These are phyloP conservation scores for Teratosphaeria gauchensis DNA, from an alignment of 2,329 filamentous ascomycete genomes.

Conservation along the genomic window DNA sequence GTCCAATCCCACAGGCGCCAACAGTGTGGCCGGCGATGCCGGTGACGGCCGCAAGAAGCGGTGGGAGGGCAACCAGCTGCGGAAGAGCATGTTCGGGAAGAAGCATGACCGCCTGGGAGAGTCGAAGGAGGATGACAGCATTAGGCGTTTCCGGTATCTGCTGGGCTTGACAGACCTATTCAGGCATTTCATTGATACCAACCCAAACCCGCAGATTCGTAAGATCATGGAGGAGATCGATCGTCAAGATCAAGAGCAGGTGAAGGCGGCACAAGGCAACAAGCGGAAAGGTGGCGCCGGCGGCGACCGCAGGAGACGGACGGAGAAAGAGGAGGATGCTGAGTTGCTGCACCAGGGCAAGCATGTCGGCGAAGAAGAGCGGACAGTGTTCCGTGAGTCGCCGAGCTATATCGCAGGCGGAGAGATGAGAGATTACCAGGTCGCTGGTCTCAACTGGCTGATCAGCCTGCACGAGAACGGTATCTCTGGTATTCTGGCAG, in stretches of 20 bases:
- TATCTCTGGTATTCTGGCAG: slow-evolving; percentile 93
- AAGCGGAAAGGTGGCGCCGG: slow-evolving; percentile 76
- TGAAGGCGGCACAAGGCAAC: slow-evolving; percentile 58
- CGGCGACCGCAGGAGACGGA: slow-evolving; percentile 70
- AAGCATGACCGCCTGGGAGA: slow-evolving; percentile 89
- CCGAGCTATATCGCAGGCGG: slow-evolving; percentile 78
- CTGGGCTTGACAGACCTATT: slow-evolving; percentile 93
- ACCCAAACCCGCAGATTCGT: slow-evolving; percentile 88
- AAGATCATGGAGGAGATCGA: slow-evolving; percentile 93
- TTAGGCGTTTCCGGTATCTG: slow-evolving; percentile 87
- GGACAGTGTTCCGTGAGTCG: slow-evolving; percentile 88
- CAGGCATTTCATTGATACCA: slow-evolving; percentile 97
- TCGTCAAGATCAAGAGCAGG: slow-evolving; percentile 69
- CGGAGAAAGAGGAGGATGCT: slow-evolving; percentile 95
- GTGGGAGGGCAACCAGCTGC: slow-evolving; percentile 77
- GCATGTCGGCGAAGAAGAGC: slow-evolving; percentile 63
- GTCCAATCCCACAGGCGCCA: slow-evolving; percentile 61
- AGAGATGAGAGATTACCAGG: slow-evolving; percentile 90
- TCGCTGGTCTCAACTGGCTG: slow-evolving; percentile 93
- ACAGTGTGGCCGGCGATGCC: slow-evolving; percentile 73
- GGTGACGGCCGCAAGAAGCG: slow-evolving; percentile 74
- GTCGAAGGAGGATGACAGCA: slow-evolving; percentile 94
- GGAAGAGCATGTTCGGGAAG: slow-evolving; percentile 86
- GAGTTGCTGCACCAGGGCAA: slow-evolving; percentile 81
- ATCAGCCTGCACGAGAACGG: slow-evolving; percentile 97